A percentile compares a stretch with the other conserved stretches of the same genome.
Evolutionary conservation across 2,329 filamentous ascomycete species (phyloP).

Genomic region (Cordyceps pruinosa): DNA sequence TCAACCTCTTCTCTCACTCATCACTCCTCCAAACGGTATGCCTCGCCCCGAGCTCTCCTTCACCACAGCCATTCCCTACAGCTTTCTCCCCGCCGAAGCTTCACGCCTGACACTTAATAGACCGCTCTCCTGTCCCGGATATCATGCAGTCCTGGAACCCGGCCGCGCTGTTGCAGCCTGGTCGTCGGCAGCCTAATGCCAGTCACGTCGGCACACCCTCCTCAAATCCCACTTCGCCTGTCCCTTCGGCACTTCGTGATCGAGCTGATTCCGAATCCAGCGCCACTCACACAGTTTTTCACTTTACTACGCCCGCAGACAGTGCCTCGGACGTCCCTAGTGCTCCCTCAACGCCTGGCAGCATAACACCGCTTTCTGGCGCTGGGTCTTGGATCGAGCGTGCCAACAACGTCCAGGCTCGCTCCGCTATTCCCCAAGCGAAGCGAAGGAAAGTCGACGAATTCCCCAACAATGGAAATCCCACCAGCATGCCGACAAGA

Average conservation of each 20-base stretch:
- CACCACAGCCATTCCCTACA: background rate
- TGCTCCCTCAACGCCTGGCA: constrained; percentile 27
- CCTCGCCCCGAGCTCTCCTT: background rate
- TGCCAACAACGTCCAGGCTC: constrained; percentile 67
- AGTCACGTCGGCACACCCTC: constrained; percentile 22
- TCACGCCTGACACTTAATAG: constrained; percentile 19
- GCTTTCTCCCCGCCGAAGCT: background rate
- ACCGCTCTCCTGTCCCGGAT: constrained; percentile 20
- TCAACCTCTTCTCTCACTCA: background rate
- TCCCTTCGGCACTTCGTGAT: constrained; percentile 16
- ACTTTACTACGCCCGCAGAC: constrained; percentile 34
- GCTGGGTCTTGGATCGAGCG: constrained; percentile 63
- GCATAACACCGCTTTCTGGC: constrained; percentile 27
- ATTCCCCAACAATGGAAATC: constrained; percentile 35
- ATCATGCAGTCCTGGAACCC: constrained; percentile 34
- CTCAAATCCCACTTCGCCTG: constrained; percentile 19
- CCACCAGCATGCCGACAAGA: constrained; percentile 23
- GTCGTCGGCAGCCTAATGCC: constrained; percentile 23
- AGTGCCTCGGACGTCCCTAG: constrained; percentile 27
- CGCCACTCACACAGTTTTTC: constrained; percentile 31
- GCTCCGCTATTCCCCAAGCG: constrained; percentile 47
- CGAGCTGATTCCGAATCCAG: constrained; percentile 22
- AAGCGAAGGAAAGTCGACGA: constrained; percentile 59
- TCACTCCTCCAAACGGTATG: constrained; percentile 13
- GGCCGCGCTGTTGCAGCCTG: constrained; percentile 33